phyloP scores from a whole-genome alignment of 2,329 filamentous ascomycete genomes.

The Aspergillus sp. region DNA sequence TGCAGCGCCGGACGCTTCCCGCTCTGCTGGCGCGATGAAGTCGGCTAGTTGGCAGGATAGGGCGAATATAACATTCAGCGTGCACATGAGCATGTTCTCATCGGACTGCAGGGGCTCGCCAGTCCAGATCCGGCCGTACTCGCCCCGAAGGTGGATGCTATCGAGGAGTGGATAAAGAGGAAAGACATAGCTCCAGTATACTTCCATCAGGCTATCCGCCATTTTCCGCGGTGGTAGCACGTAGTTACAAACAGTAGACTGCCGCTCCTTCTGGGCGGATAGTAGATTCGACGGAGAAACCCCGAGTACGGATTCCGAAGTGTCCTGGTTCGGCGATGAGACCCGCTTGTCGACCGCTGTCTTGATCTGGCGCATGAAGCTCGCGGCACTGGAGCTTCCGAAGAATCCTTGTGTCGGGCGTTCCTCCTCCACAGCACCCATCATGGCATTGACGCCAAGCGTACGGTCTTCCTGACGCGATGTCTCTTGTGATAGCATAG shows the following conservation, averaged over 20 bases:
- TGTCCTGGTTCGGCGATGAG: slow-evolving; percentile 25
- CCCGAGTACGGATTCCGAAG: slow-evolving; percentile 24
- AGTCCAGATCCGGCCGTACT: slow-evolving; percentile 49
- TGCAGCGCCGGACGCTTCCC: slow-evolving; percentile 46
- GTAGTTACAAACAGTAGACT: slow-evolving; percentile 32
- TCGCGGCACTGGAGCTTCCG: slow-evolving; percentile 53
- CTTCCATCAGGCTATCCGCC: slow-evolving; percentile 51
- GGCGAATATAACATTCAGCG: slow-evolving; percentile 54
- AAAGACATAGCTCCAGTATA: slow-evolving; percentile 55
- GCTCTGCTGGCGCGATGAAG: slow-evolving; percentile 44
- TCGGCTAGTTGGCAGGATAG: slow-evolving; percentile 52
- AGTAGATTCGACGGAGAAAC: slow-evolving; percentile 26
- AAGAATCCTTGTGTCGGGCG: slow-evolving; percentile 50
- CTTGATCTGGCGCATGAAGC: slow-evolving; percentile 54
- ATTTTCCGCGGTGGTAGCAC: slow-evolving; percentile 52
- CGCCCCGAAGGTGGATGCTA: slow-evolving; percentile 38
- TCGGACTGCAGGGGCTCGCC: slow-evolving; percentile 43
- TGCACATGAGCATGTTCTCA: slow-evolving; percentile 51
- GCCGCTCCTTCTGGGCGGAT: slow-evolving; percentile 23
- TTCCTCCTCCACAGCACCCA: slow-evolving; percentile 50
- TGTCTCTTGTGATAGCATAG: background rate
- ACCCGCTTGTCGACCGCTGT: slow-evolving; percentile 46
- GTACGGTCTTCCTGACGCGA: background rate
- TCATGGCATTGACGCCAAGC: slow-evolving; percentile 52
- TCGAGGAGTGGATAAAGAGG: slow-evolving; percentile 55